Evolutionary conservation across 192 early-diverging fungal genomes (phyloP).

Genomic region (Rhizophlyctis rosea): DNA sequence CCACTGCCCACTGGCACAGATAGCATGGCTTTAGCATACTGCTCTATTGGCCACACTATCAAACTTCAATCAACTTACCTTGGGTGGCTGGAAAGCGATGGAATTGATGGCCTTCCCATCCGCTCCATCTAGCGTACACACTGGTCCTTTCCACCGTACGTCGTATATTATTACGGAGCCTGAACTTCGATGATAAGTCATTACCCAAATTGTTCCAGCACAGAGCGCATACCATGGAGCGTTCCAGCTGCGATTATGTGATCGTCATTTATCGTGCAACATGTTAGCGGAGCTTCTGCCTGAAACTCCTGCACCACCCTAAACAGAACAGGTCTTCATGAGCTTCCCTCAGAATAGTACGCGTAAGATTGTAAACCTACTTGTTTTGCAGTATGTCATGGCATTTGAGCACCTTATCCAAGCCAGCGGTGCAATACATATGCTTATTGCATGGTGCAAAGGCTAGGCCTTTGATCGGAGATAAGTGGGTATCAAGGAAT

Average conservation of each 20-base stretch:
- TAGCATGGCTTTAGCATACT: not conserved
- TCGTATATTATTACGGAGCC: slow-evolving; percentile 34
- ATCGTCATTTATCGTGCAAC: slow-evolving; percentile 35
- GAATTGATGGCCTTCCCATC: slow-evolving; percentile 4
- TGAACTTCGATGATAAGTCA: slow-evolving; percentile 2
- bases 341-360: not conserved
- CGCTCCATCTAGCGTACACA: slow-evolving; percentile 7
- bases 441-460: slow-evolving; percentile 38
- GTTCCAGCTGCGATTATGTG: slow-evolving; percentile 36
- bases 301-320: slow-evolving; percentile 27
- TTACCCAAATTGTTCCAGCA: slow-evolving; percentile 3
- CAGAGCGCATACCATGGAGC: slow-evolving; percentile 10
- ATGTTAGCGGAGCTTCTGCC: slow-evolving; percentile 26
- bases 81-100: slow-evolving; percentile 35
- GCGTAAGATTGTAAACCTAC: slow-evolving; percentile 16
- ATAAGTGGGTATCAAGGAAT: slow-evolving; percentile 22
- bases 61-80: slow-evolving; percentile 15
- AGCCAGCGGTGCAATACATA: slow-evolving; percentile 32
- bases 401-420: slow-evolving; percentile 30
- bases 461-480: slow-evolving; percentile 27
- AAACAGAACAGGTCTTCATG: not conserved
- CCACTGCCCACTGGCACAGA: slow-evolving; percentile 18
- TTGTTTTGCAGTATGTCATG: slow-evolving; percentile 27
- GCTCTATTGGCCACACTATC: slow-evolving; percentile 3
- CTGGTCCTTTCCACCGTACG: slow-evolving; percentile 16